phyloP scores from a whole-genome alignment of 371 early-diverging fungal genomes.

The Parasitella parasitica region DNA sequence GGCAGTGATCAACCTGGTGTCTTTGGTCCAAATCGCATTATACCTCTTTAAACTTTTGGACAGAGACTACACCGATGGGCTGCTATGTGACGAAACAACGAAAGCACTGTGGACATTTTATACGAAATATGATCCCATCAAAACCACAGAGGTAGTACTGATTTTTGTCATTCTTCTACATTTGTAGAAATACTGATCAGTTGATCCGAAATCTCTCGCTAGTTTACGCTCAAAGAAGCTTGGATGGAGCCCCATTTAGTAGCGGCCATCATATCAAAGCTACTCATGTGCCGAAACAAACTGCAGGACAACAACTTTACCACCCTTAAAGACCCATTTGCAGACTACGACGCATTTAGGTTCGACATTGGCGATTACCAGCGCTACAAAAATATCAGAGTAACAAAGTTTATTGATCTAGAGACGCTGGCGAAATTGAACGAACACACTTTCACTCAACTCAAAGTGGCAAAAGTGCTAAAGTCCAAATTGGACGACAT shows the following conservation, averaged over 20 bases:
- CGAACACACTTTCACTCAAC: conserved; percentile 32
- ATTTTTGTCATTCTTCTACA: background rate
- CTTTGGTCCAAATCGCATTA: conserved; percentile 54
- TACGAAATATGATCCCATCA: conserved; percentile 46
- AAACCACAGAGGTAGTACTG: conserved; percentile 46
- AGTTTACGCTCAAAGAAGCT: conserved; percentile 41
- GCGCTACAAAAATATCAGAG: conserved; percentile 34
- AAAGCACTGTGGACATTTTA: conserved; percentile 55
- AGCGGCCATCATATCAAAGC: conserved; percentile 58
- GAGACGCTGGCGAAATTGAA: conserved; percentile 45
- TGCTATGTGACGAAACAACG: conserved; percentile 61
- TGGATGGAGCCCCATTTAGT: conserved; percentile 63
- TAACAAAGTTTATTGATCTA: conserved; percentile 36
- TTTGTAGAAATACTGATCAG: background rate
- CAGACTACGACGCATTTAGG: conserved; percentile 54
- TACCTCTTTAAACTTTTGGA: conserved; percentile 54
- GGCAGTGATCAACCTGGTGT: conserved; percentile 59
- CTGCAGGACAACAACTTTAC: conserved; percentile 61
- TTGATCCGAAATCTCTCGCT: background rate
- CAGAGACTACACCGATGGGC: conserved; percentile 55
- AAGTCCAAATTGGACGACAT: conserved; percentile 68
- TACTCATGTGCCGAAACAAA: conserved; percentile 57
- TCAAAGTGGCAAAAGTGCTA: conserved; percentile 58
- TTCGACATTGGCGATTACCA: conserved; percentile 58
- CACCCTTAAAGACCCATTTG: conserved; percentile 67